Evolutionary conservation across 1,284 basidiomycete genomes (phyloP).

Genomic region (Polyporus tsugae): DNA sequence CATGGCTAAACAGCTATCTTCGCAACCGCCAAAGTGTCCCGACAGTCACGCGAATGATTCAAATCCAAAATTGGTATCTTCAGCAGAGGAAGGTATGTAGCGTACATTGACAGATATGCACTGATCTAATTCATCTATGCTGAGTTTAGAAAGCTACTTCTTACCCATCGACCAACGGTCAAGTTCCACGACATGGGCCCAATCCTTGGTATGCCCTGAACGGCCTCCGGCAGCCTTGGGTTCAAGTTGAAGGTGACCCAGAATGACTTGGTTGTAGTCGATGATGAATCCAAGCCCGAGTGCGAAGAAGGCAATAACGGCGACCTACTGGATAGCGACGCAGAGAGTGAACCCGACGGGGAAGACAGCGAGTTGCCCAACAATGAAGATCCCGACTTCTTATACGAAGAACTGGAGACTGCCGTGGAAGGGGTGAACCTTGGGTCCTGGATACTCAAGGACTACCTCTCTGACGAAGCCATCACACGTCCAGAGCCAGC

Average conservation of each 20-base stretch:
- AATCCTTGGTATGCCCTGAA: neutral
- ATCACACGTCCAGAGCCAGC: neutral
- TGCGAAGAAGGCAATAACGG: neutral
- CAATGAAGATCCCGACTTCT: neutral
- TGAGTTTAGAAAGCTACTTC: neutral
- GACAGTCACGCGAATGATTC: constrained; percentile 3
- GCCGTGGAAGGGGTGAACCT: neutral
- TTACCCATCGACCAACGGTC: neutral
- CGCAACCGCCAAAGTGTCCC: neutral
- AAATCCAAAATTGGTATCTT: neutral
- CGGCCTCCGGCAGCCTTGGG: neutral
- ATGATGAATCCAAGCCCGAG: neutral
- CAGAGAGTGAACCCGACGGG: neutral
- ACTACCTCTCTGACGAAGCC: constrained; percentile 5
- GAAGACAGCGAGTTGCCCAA: neutral
- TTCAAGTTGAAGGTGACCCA: neutral
- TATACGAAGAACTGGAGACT: neutral
- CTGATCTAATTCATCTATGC: neutral
- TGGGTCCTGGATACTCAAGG: neutral
- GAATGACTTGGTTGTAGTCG: neutral
- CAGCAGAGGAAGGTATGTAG: neutral
- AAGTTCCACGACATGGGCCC: constrained; percentile 6
- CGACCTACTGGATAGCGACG: too few relatives aligned
- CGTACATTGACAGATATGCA: neutral
- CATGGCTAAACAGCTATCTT: constrained; percentile 9